A percentile compares a stretch with the other conserved stretches of the same genome.
Conservation (phyloP, 164 flowering plant genomes). For the Chimonanthus praecox region DNA sequence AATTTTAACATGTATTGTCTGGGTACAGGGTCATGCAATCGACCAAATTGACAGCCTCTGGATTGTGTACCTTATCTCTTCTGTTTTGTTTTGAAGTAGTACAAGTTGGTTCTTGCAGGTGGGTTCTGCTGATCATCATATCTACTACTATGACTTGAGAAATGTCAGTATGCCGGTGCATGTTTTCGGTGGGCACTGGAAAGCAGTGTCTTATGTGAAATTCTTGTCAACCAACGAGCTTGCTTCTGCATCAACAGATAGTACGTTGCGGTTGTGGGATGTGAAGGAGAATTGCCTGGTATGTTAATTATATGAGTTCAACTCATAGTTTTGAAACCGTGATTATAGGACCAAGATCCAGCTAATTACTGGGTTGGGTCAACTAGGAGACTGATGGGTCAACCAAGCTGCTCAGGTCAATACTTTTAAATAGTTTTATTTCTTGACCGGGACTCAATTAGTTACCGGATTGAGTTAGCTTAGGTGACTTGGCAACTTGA, state of each 20-base stretch:
- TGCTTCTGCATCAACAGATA: conserved; percentile 97
- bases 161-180: conserved; percentile 75
- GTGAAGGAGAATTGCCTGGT: conserved; percentile 77
- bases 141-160: conserved; percentile 92
- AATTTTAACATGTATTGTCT: background rate
- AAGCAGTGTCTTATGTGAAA: conserved; percentile 96
- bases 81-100: background rate
- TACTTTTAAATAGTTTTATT: no score
- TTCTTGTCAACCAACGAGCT: conserved; percentile 87
- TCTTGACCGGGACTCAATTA: no score
- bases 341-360: no score
- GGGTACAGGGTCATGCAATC: background rate
- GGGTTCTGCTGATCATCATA: conserved; percentile 96
- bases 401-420: no score
- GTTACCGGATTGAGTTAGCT: no score
- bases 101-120: conserved; percentile 45
- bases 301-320: conserved; percentile 14
- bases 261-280: conserved; percentile 95
- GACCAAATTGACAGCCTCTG: background rate
- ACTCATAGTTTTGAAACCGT: no score
- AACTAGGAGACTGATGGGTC: no score
- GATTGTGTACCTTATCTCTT: background rate
- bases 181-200: conserved; percentile 81
- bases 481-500: no score
- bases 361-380: no score